Conservation (phyloP, 371 early-diverging fungal species). For the Batkoa obscura region DNA sequence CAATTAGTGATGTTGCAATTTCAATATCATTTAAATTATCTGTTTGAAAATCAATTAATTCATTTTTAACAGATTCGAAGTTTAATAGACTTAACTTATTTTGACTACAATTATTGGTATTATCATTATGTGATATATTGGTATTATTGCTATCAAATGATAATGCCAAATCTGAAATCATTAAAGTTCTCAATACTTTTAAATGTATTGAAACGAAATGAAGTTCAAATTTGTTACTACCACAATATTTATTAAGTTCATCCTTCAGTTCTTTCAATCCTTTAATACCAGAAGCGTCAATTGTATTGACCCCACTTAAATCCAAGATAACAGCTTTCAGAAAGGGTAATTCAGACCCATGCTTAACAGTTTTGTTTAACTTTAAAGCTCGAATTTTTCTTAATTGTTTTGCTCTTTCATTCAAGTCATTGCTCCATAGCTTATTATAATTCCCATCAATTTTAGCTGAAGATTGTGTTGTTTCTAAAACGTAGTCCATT, state of each 20-base stretch:
- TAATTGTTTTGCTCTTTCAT: neutral
- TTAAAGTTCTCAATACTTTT: slow-evolving; percentile 13
- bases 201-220: slow-evolving; percentile 16
- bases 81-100: too few species aligned
- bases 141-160: too few species aligned
- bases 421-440: slow-evolving; percentile 11
- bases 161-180: too few species aligned
- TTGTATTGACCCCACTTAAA: slow-evolving; percentile 47
- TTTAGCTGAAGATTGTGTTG: slow-evolving; percentile 8
- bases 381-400: neutral
- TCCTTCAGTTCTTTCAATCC: slow-evolving; percentile 34
- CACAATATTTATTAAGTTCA: slow-evolving; percentile 27
- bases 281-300: slow-evolving; percentile 65
- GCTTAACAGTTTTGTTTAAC: neutral
- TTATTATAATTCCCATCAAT: slow-evolving; percentile 6
- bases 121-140: too few species aligned
- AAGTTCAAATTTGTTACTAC: slow-evolving; percentile 14
- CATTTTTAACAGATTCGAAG: too few species aligned
- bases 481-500: slow-evolving; percentile 8
- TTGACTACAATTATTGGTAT: too few species aligned
- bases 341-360: neutral
- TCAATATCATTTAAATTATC: too few species aligned
- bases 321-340: slow-evolving; percentile 60
- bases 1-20: too few species aligned
- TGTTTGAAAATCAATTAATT: too few species aligned